A percentile compares a stretch with the other conserved stretches of the same genome.
phyloP scores from a whole-genome alignment of 768 basidiomycete species.

The Naganishia antarctica region DNA sequence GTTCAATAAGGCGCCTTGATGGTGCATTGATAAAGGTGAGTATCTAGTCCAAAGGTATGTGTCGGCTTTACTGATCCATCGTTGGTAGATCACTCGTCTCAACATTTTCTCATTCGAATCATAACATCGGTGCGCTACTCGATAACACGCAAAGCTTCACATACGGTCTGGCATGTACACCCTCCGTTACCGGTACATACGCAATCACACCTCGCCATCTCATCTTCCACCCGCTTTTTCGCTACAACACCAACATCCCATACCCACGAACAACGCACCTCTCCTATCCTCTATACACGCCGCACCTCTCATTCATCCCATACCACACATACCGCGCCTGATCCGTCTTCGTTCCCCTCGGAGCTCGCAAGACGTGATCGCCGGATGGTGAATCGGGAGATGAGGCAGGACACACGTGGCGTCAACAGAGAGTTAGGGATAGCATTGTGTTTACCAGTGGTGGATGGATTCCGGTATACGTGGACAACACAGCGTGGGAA shows the following conservation, averaged over 20 bases:
- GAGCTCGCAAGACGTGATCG: slow-evolving; percentile 18
- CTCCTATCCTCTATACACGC: neutral
- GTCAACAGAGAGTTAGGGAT: no score
- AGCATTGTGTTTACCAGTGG: neutral
- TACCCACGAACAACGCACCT: neutral
- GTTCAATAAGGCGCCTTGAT: no score
- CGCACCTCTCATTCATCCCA: neutral
- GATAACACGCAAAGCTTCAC: no score
- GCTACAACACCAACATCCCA: neutral
- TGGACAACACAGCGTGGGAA: neutral
- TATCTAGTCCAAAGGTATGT: no score
- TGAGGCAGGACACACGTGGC: neutral
- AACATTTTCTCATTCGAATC: no score
- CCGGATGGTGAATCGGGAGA: neutral
- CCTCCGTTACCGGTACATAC: neutral
- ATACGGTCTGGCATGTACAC: neutral
- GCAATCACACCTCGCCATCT: no score
- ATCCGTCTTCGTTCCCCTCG: slow-evolving; percentile 9
- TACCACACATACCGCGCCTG: slow-evolving; percentile 15
- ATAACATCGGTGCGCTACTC: no score
- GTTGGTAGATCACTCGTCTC: no score
- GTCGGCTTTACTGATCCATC: no score
- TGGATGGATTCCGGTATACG: neutral
- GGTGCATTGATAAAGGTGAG: no score
- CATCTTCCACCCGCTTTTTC: no score